Evolutionary conservation across 1,284 basidiomycete genomes (phyloP).

Genomic region (Malassezia cuniculi): DNA sequence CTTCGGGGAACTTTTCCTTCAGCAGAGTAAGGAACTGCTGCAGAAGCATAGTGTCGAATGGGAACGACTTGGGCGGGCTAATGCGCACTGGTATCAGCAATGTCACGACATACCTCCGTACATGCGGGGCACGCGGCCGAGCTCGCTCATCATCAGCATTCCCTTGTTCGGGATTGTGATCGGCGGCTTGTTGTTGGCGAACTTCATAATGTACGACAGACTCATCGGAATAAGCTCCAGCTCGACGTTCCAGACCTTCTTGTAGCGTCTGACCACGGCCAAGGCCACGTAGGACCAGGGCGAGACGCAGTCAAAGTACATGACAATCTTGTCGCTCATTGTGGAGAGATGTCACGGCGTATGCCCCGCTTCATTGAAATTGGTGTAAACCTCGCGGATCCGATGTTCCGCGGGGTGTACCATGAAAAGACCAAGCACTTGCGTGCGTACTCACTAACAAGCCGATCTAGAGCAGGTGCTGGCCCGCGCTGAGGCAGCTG

Average conservation of each 20-base stretch:
- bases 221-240: conserved; percentile 28
- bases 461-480: conserved; percentile 59
- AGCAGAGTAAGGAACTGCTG: conserved; percentile 23
- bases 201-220: conserved; percentile 40
- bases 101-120: conserved; percentile 14
- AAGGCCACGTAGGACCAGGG: conserved; percentile 38
- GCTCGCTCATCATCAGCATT: conserved; percentile 24
- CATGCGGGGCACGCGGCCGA: conserved; percentile 21
- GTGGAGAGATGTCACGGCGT: background rate
- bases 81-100: conserved; percentile 17
- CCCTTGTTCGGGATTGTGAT: conserved; percentile 38
- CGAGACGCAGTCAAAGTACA: conserved; percentile 38
- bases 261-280: conserved; percentile 26
- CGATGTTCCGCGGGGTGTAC: conserved; percentile 48
- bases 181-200: conserved; percentile 35
- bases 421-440: conserved; percentile 45
- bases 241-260: conserved; percentile 26
- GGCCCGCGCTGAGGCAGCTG: conserved; percentile 54
- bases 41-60: conserved; percentile 28
- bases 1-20: conserved; percentile 1
- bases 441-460: conserved; percentile 4
- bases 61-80: conserved; percentile 23
- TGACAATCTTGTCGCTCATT: conserved; percentile 24
- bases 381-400: conserved; percentile 50
- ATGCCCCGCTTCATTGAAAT: conserved; percentile 45